phyloP scores from a whole-genome alignment of 2,329 filamentous ascomycete genomes.

The Xylariales sp. region DNA sequence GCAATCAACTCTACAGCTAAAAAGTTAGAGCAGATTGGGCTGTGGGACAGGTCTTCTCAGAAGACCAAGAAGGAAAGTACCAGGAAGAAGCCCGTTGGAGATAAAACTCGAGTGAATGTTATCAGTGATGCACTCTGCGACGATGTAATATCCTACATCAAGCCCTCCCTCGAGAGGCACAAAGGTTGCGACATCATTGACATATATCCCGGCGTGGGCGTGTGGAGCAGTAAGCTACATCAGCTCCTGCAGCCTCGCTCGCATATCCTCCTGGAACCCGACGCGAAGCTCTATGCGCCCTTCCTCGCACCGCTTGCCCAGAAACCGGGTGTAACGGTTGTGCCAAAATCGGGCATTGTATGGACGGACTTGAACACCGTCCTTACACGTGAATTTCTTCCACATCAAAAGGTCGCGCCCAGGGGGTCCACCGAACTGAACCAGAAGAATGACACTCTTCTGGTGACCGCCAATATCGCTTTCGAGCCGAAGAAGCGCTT shows the following conservation, averaged over 20 bases:
- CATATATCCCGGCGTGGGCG: constrained; percentile 72
- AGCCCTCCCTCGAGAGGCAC: constrained; percentile 63
- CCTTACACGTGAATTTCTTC: constrained; percentile 45
- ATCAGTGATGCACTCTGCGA: constrained; percentile 50
- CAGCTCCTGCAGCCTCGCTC: constrained; percentile 70
- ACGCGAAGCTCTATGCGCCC: constrained; percentile 50
- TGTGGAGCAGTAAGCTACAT: constrained; percentile 77
- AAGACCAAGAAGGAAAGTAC: neutral
- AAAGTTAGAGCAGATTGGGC: neutral
- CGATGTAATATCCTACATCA: constrained; percentile 67
- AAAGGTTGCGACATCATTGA: constrained; percentile 82
- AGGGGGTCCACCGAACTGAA: constrained; percentile 34
- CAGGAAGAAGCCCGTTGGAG: constrained; percentile 13
- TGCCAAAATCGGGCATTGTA: constrained; percentile 54
- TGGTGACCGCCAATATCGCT: constrained; percentile 67
- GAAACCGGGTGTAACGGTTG: constrained; percentile 41
- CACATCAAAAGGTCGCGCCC: constrained; percentile 45
- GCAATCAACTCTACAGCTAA: neutral
- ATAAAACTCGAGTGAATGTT: constrained; percentile 46
- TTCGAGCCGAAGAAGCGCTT: constrained; percentile 47
- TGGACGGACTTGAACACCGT: constrained; percentile 55
- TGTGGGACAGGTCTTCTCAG: neutral
- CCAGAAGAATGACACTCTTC: constrained; percentile 64
- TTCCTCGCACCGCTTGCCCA: constrained; percentile 57
- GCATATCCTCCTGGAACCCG: constrained; percentile 79